phyloP scores from a whole-genome alignment of 306 rosid genomes.

The Cajanus cajan region DNA sequence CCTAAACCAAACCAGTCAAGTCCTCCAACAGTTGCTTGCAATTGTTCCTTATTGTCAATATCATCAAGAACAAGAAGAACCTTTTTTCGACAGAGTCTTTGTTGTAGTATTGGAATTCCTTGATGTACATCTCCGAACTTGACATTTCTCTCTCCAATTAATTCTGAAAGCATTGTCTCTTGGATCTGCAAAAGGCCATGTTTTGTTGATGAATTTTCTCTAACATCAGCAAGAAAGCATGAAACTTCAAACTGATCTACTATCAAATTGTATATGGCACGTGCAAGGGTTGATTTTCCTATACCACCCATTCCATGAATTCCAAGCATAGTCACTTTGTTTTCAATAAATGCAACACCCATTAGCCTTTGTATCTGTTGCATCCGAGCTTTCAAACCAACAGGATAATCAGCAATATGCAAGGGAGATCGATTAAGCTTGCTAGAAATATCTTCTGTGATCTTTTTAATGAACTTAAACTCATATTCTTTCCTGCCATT shows the following conservation, averaged over 20 bases:
- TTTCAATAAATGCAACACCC: neutral
- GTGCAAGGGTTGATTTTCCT: slow-evolving; percentile 10
- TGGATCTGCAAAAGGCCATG: neutral
- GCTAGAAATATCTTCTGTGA: neutral
- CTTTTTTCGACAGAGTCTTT: neutral
- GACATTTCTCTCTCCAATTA: neutral
- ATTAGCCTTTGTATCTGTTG: neutral
- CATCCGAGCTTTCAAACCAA: neutral
- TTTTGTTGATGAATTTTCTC: neutral
- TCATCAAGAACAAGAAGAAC: slow-evolving; percentile 24
- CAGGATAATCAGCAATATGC: slow-evolving; percentile 13
- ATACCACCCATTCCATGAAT: slow-evolving; percentile 24
- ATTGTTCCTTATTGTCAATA: neutral
- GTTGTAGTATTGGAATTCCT: slow-evolving; percentile 2
- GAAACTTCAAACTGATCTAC: neutral
- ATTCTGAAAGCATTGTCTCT: slow-evolving; percentile 2
- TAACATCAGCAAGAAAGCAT: neutral
- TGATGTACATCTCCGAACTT: neutral
- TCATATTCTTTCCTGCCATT: neutral
- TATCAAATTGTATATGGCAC: neutral
- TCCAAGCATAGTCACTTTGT: slow-evolving; percentile 9
- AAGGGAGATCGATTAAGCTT: neutral
- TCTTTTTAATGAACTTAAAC: neutral
- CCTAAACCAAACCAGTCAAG: slow-evolving; percentile 24
- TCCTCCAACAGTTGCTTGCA: slow-evolving; percentile 19